Evolutionary conservation across 139 green algal species (phyloP), one percentile per base, ranked within the genome.

Genomic region (Auxenochlorella pyrenoidosa): DNA sequence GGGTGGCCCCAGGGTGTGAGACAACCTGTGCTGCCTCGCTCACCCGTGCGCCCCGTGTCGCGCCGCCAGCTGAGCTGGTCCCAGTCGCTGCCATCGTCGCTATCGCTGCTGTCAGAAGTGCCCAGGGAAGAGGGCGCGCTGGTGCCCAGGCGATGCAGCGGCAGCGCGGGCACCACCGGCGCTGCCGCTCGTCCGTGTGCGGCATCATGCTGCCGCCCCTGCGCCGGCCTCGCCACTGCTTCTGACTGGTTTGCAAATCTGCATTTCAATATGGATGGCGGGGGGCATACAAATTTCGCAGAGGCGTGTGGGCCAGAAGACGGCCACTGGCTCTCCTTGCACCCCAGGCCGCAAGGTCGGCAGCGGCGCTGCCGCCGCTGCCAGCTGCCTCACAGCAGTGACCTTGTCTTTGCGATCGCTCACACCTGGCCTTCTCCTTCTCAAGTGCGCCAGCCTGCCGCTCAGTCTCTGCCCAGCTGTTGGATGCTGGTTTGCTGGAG

Each of bases 61-160:
- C 3, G 66, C 24, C 65, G 82, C 66, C 65, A 78, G 82, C 82
- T 86, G 66, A 60, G 66, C 19, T 71, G 32, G 43, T 86, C 82
- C 82, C 82, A 86, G n/a, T 86, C 66, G 60, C 80, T 85, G 40
- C n/a, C 80, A 1, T n/a, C 43, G 28, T 86, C 82, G 32, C 43
- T 79, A 32, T 86, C 66, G 44, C 65, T 79, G 44, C 65, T 79
- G 66, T 86, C 82, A 28, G 82, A 70, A 19, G 38, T 70, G 3
- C 32, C 32, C 19, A 65, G 12, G 36, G 43, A 66, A 51, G 82
- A 86, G 10, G 28, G 12, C 32, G n/a, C 18, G 54, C 54, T 24
- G 54, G 2, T 13, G 54, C 18, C 15, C 54, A 63, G 54, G 54
- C 54, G 54, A 24, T 63, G 54, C 54, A 63, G 54, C 54, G 54